Conservation (phyloP, 2,329 filamentous ascomycete genomes). For the Botryotinia calthae region DNA sequence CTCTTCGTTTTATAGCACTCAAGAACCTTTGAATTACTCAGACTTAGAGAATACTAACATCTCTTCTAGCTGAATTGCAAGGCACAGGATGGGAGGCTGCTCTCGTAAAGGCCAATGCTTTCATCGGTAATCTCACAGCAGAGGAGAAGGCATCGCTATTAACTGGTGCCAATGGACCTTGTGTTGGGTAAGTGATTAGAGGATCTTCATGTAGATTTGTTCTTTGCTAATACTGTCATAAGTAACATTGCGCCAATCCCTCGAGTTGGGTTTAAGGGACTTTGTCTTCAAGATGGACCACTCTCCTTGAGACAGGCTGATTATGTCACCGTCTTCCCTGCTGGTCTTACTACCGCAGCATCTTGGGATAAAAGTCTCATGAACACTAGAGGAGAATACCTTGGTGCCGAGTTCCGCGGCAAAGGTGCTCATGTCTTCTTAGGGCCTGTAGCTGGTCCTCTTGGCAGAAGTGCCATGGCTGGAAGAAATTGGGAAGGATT, state of each 20-base stretch:
- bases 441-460: slow-evolving; percentile 46
- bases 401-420: slow-evolving; percentile 61
- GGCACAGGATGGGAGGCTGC: slow-evolving; percentile 57
- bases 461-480: slow-evolving; percentile 47
- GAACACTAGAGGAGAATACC: slow-evolving; percentile 45
- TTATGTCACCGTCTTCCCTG: slow-evolving; percentile 67
- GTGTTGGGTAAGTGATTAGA: slow-evolving; percentile 22
- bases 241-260: slow-evolving; percentile 32
- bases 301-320: slow-evolving; percentile 68
- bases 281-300: slow-evolving; percentile 45
- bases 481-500: slow-evolving; percentile 44
- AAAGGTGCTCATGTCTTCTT: slow-evolving; percentile 77
- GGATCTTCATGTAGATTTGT: neutral
- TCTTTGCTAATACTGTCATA: slow-evolving; percentile 4
- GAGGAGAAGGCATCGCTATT: slow-evolving; percentile 62
- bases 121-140: slow-evolving; percentile 72
- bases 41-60: slow-evolving; percentile 13
- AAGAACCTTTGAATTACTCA: neutral
- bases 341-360: slow-evolving; percentile 64
- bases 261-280: slow-evolving; percentile 30
- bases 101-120: slow-evolving; percentile 62
- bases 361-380: slow-evolving; percentile 66
- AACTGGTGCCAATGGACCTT: slow-evolving; percentile 25
- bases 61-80: slow-evolving; percentile 25
- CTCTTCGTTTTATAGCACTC: neutral